Conservation (phyloP, 2,329 filamentous ascomycete species). For the Aspergillus ochraceus region DNA sequence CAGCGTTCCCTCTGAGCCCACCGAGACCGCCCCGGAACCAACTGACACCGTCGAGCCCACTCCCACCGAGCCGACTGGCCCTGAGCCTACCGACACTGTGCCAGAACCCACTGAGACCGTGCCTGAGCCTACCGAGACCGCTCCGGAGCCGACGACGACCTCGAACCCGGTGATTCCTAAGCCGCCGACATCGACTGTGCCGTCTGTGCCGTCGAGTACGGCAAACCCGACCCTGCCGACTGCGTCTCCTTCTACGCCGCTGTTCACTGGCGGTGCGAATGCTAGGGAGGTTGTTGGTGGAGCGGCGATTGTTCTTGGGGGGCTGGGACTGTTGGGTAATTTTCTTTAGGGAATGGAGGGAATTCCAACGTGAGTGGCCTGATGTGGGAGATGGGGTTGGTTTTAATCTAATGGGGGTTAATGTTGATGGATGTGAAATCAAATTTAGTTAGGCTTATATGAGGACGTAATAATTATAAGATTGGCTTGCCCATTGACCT, state of each 20-base stretch:
- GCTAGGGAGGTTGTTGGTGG: constrained; percentile 5
- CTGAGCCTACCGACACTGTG: neutral
- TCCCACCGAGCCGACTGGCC: no score
- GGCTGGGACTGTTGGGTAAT: neutral
- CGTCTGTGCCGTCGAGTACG: neutral
- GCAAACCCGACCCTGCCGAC: neutral
- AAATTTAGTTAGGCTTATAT: no score
- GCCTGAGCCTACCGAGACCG: neutral
- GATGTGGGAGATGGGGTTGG: no score
- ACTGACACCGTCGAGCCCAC: no score
- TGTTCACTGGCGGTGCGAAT: constrained; percentile 7
- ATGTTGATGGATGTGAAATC: no score
- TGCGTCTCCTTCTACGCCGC: neutral
- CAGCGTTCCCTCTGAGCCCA: neutral
- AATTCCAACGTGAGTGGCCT: no score
- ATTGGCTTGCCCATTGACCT: no score
- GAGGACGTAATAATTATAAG: no score
- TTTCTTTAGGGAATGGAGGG: neutral
- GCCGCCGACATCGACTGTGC: neutral
- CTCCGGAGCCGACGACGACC: neutral
- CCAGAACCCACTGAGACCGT: neutral
- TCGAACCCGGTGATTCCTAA: constrained; percentile 1
- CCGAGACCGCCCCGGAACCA: no score
- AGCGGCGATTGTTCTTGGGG: neutral
- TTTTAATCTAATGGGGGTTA: no score